Percentiles rank a stretch among this genome's conserved stretches.
Evolutionary conservation across 2,329 filamentous ascomycete species (phyloP).

Genomic region (Cladophialophora carrionii): DNA sequence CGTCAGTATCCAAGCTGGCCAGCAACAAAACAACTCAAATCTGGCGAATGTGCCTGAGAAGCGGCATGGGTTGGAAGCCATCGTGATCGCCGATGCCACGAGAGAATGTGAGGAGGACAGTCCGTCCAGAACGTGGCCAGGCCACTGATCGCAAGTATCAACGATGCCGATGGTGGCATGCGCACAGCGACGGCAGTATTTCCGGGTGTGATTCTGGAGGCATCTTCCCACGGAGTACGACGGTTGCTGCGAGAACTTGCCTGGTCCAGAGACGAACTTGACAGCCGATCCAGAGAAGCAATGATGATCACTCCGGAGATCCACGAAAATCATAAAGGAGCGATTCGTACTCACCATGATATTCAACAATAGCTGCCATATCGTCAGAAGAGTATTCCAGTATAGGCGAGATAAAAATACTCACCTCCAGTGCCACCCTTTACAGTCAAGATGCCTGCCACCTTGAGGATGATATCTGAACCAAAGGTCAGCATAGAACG

Average conservation of each 20-base stretch:
- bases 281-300: background rate
- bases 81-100: background rate
- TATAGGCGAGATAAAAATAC: background rate
- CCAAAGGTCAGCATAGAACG: conserved; percentile 17
- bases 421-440: conserved; percentile 84
- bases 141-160: background rate
- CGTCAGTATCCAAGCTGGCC: conserved; percentile 43
- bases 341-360: conserved; percentile 49
- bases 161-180: background rate
- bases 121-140: background rate
- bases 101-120: background rate
- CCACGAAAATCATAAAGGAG: background rate
- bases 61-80: background rate
- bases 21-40: background rate
- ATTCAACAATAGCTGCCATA: conserved; percentile 57
- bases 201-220: background rate
- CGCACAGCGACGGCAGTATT: background rate
- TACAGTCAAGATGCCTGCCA: conserved; percentile 93
- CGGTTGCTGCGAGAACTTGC: background rate
- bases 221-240: background rate
- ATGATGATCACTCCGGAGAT: background rate
- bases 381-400: conserved; percentile 59
- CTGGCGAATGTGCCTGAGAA: background rate
- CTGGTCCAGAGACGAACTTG: background rate
- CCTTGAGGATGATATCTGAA: conserved; percentile 91